Conservation (phyloP, 1,139 yeast genomes). For the Scheffersomyces cryptocercus region DNA sequence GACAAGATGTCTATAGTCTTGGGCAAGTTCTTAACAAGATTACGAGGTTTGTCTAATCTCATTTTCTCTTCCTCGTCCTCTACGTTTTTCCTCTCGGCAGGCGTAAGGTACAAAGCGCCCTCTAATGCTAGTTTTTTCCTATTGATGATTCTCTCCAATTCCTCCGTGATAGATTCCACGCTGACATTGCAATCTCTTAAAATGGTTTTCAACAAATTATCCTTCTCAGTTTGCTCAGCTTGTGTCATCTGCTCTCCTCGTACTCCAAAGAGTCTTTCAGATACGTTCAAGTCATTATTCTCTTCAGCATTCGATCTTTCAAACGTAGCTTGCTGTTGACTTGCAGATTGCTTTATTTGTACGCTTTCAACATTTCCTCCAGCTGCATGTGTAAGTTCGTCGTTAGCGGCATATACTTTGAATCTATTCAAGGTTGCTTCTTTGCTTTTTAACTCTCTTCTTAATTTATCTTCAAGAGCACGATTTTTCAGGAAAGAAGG, state of each 20-base stretch:
- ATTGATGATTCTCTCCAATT: slow-evolving; percentile 22
- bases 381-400: background rate
- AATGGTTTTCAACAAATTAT: slow-evolving; percentile 17
- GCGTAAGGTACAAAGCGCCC: slow-evolving; percentile 23
- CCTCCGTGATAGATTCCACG: slow-evolving; percentile 18
- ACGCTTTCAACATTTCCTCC: slow-evolving; percentile 9
- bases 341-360: slow-evolving; percentile 15
- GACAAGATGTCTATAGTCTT: slow-evolving; percentile 54
- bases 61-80: slow-evolving; percentile 19
- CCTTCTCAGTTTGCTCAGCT: slow-evolving; percentile 10
- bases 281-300: no score
- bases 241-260: background rate
- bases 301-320: no score
- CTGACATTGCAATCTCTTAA: slow-evolving; percentile 27
- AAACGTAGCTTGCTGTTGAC: background rate
- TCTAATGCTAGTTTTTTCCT: slow-evolving; percentile 21
- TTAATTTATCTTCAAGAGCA: slow-evolving; percentile 26
- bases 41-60: slow-evolving; percentile 52
- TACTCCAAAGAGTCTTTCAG: background rate
- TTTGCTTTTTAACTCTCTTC: slow-evolving; percentile 27
- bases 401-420: background rate
- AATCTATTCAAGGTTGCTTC: slow-evolving; percentile 34
- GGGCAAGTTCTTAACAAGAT: slow-evolving; percentile 53
- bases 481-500: slow-evolving; percentile 73
- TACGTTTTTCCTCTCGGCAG: slow-evolving; percentile 20